These are phyloP conservation scores for Venturia oleaginea DNA, from an alignment of 2,329 filamentous ascomycete genomes.

Conservation along the genomic window DNA sequence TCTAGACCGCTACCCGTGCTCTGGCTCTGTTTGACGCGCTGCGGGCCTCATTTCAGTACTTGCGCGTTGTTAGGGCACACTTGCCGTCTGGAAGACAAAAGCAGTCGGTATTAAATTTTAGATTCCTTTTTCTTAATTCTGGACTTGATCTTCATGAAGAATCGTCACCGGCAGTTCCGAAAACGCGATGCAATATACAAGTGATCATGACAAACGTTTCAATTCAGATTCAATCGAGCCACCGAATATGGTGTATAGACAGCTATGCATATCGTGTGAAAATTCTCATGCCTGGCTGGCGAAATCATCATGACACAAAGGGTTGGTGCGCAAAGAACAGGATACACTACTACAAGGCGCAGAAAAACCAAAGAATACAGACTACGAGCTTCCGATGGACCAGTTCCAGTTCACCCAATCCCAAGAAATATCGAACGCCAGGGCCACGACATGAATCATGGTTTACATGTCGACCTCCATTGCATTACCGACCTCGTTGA, in stretches of 20 bases:
- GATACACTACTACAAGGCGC: slow-evolving; percentile 1
- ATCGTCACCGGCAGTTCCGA: too few relatives aligned
- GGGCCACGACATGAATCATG: background rate
- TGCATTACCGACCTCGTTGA: background rate
- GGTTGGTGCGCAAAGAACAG: background rate
- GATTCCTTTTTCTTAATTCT: too few relatives aligned
- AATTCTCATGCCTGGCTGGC: background rate
- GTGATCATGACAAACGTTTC: background rate
- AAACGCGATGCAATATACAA: too few relatives aligned
- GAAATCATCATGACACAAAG: background rate
- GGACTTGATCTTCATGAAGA: too few relatives aligned
- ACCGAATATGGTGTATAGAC: background rate
- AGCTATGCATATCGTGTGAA: background rate
- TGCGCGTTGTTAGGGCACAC: background rate
- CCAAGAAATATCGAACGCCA: slow-evolving; percentile 4
- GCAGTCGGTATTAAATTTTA: too few relatives aligned
- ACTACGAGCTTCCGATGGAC: background rate
- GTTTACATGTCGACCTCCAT: slow-evolving; percentile 11
- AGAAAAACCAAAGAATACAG: background rate
- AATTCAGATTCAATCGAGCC: background rate
- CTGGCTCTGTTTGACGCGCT: background rate
- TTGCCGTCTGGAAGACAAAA: background rate
- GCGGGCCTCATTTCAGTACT: background rate
- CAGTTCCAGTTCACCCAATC: slow-evolving; percentile 1
- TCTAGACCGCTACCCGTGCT: background rate